Base-by-base conservation (phyloP, 352 stramenopile species). In the Phytophthora citricola region DNA sequence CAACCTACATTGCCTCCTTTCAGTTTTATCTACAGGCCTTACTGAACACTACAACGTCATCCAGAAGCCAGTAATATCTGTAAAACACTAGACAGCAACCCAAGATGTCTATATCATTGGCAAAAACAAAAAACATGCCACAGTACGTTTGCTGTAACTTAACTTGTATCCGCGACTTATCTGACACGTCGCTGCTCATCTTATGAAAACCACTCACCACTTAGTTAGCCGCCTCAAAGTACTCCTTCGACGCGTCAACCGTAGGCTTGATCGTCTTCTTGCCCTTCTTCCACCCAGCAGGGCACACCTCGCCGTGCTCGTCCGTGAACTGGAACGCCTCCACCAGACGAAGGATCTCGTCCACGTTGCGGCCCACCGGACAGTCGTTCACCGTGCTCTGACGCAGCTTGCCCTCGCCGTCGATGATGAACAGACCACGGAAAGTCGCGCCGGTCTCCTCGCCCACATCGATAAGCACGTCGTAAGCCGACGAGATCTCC, bases 311-410 rank as follows among this genome's bases (percentile, higher is more conserved):
- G 40, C 89, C 90, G 73, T 97, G 87, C 75, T 97, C 81, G 26
- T 92, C 91, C 54, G 85, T 82, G 79, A 91, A 97, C 78, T 98
- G 85, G 81, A 97, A 96, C 1, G 91, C 92, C 65, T 97, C 75
- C 14, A 98, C 66, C 26, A 98, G 73, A 55, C 92, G 88, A 40
- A 98, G 72, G 15, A 90, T 84, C 60, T 98, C 92, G 71, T 97
- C 91, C 29, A 96, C 91, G 62, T 86, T 95, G 61, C 91, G 83
- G 43, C 91, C 91, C 15, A 97, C 81, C 1, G 91, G 86, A 34
- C 92, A 58, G 69, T 97, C 85, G 71, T 97, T 97, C 36, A 97
- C 78, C n/a, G 88, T 93, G 73, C 85, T 92, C 63, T 94, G 87
- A 59, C 82, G 81, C 34, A 95, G 63, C 10, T 87, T 79, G 34